These are phyloP conservation scores for Luzula sylvatica DNA, from an alignment of 176 grass and related monocot genomes.

Conservation along the genomic window DNA sequence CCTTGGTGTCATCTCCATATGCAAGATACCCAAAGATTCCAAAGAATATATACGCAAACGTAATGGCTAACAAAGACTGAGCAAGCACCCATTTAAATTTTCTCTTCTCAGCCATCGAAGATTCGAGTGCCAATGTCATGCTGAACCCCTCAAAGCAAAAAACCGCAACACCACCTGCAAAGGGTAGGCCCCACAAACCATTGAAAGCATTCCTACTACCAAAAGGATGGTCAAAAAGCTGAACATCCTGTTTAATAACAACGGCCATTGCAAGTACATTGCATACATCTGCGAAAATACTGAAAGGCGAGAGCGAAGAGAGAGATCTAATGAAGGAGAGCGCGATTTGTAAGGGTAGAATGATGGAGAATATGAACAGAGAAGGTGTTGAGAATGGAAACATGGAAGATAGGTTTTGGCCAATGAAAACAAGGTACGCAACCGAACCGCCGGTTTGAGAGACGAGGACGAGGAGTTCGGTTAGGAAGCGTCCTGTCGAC, in stretches of 20 bases:
- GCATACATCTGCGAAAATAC: constrained; percentile 75
- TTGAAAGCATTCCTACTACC: constrained; percentile 59
- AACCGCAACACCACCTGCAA: constrained; percentile 53
- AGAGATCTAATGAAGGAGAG: constrained; percentile 80
- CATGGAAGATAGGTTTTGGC: constrained; percentile 76
- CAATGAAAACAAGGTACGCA: constrained; percentile 83
- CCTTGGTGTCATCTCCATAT: constrained; percentile 70
- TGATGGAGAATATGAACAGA: constrained; percentile 61
- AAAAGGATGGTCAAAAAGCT: constrained; percentile 50
- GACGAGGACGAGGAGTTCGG: constrained; percentile 71
- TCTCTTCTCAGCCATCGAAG: constrained; percentile 67
- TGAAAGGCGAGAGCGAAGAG: constrained; percentile 66
- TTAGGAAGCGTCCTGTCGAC: constrained; percentile 43
- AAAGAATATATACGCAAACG: constrained; percentile 53
- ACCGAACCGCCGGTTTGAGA: constrained; percentile 63
- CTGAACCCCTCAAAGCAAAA: constrained; percentile 95
- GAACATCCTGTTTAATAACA: constrained; percentile 71
- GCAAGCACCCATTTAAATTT: constrained; percentile 67
- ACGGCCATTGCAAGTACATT: constrained; percentile 79
- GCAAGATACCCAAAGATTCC: constrained; percentile 80
- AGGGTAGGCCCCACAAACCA: constrained; percentile 53
- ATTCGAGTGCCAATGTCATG: constrained; percentile 80
- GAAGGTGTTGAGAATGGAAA: constrained; percentile 23
- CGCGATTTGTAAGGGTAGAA: constrained; percentile 58
- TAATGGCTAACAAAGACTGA: constrained; percentile 64